These are phyloP conservation scores for Aspergillus jensenii DNA, from an alignment of 2,329 filamentous ascomycete genomes.

Conservation along the genomic window DNA sequence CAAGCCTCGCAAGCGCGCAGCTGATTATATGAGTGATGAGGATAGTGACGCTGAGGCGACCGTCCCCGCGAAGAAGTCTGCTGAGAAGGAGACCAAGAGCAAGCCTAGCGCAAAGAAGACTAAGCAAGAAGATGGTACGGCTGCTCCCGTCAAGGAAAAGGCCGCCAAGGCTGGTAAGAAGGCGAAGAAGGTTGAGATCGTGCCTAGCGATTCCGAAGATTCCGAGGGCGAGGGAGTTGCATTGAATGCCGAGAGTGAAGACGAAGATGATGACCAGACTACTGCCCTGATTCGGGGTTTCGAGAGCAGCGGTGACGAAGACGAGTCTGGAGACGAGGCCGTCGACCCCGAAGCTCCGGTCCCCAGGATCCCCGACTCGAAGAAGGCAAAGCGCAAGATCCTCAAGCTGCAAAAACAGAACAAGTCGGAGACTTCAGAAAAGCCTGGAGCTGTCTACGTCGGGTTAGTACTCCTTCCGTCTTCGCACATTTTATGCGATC, in stretches of 20 bases:
- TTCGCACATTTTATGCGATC: background rate
- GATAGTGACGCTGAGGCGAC: constrained; percentile 31
- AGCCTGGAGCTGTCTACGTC: constrained; percentile 81
- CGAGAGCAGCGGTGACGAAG: constrained; percentile 55
- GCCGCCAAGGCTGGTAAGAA: constrained; percentile 28
- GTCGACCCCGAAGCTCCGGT: constrained; percentile 46
- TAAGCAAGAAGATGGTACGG: constrained; percentile 35
- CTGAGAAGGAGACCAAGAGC: constrained; percentile 36
- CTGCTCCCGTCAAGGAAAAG: constrained; percentile 38
- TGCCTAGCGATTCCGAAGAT: constrained; percentile 35
- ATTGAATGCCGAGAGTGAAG: constrained; percentile 27
- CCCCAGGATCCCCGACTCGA: constrained; percentile 45
- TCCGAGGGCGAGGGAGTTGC: background rate
- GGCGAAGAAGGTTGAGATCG: constrained; percentile 47
- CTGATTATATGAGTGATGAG: constrained; percentile 49
- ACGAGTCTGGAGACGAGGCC: constrained; percentile 48
- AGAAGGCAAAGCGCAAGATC: constrained; percentile 51
- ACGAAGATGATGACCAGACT: constrained; percentile 53
- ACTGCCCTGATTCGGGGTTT: constrained; percentile 55
- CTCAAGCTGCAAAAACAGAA: constrained; percentile 52
- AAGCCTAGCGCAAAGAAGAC: constrained; percentile 48
- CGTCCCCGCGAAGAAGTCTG: constrained; percentile 17
- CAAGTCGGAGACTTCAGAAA: constrained; percentile 35
- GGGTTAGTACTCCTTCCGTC: constrained; percentile 49
- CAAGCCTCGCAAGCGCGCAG: constrained; percentile 49